Evolutionary conservation across 305 asterid genomes (phyloP).

Genomic region (Solanum hybrid): DNA sequence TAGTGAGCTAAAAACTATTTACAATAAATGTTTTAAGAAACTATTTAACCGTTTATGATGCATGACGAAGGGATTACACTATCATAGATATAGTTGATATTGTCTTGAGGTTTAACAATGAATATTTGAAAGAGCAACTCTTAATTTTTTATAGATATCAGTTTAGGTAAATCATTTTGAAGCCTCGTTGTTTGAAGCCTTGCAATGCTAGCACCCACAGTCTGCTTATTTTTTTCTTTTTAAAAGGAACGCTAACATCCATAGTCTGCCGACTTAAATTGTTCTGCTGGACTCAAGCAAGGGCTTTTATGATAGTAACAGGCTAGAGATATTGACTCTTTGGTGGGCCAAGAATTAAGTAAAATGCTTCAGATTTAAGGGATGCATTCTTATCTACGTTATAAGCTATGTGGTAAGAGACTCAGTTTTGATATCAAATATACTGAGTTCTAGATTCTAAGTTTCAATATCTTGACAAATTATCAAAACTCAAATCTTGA

Average conservation of each 20-base stretch:
- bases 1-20: not conserved
- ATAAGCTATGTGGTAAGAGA: not conserved
- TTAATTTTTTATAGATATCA: not conserved
- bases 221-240: not conserved
- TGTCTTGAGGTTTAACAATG: not conserved
- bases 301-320: not conserved
- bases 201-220: not conserved
- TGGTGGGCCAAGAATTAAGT: not conserved
- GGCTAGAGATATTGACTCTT: not conserved
- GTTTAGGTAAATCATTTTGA: not conserved
- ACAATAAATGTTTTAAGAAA: not conserved
- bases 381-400: not conserved
- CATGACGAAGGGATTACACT: not conserved
- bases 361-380: not conserved
- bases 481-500: too few species aligned
- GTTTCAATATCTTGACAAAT: not conserved
- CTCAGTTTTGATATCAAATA: not conserved
- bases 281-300: not conserved
- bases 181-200: not conserved
- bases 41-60: not conserved
- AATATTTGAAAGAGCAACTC: not conserved
- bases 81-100: not conserved
- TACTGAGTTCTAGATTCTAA: not conserved
- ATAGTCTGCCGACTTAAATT: not conserved
- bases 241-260: not conserved